Evolutionary conservation across 768 basidiomycete species (phyloP).

Genomic region (Lentinula raphanica): DNA sequence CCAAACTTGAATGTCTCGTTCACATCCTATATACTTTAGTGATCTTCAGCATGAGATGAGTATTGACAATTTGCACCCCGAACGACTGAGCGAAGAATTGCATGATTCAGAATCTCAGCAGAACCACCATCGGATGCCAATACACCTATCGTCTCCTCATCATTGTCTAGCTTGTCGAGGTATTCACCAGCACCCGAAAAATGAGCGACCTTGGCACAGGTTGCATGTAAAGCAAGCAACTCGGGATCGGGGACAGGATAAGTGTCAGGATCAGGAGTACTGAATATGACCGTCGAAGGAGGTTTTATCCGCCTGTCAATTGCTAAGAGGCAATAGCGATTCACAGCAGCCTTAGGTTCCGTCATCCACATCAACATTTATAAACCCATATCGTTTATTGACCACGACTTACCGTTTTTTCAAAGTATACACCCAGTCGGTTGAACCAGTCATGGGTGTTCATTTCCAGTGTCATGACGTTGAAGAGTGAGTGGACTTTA

Average conservation of each 20-base stretch:
- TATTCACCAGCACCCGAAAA: constrained; percentile 33
- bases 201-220: constrained; percentile 33
- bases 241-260: constrained; percentile 25
- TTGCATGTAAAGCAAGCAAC: constrained; percentile 32
- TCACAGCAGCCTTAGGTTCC: too few relatives aligned
- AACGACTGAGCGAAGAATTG: too few relatives aligned
- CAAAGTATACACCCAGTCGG: constrained; percentile 24
- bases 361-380: too few relatives aligned
- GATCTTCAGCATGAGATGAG: too few relatives aligned
- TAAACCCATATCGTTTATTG: too few relatives aligned
- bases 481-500: constrained; percentile 25
- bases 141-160: constrained; percentile 17
- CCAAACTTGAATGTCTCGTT: too few relatives aligned
- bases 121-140: constrained; percentile 13
- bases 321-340: too few relatives aligned
- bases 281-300: too few relatives aligned
- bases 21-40: too few relatives aligned
- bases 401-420: constrained; percentile 22
- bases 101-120: neutral
- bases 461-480: constrained; percentile 25
- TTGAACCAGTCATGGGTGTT: constrained; percentile 20
- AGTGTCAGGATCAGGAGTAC: constrained; percentile 18
- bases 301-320: too few relatives aligned
- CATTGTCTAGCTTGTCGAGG: constrained; percentile 23
- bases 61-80: too few relatives aligned